A percentile compares a stretch with the other conserved stretches of the same genome.
phyloP scores from a whole-genome alignment of 2,329 filamentous ascomycete species.

The Penicillium sp. region DNA sequence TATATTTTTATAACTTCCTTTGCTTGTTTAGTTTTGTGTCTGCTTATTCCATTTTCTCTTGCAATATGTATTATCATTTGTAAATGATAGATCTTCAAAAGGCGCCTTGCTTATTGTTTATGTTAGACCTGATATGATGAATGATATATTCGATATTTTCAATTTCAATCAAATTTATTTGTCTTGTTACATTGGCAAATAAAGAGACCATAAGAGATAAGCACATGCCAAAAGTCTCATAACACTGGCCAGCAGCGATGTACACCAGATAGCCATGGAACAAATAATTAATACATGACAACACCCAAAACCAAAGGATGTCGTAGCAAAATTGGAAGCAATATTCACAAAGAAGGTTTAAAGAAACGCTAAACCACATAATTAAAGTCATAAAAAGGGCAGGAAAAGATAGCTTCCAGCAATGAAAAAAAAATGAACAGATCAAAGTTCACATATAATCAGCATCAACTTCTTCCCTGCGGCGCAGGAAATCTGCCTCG shows the following conservation, averaged over 20 bases:
- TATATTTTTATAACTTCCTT: background rate
- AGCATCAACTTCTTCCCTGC: constrained; percentile 37
- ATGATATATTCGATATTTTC: background rate
- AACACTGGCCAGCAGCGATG: background rate
- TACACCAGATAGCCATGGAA: background rate
- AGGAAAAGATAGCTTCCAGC: background rate
- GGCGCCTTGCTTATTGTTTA: constrained; percentile 3
- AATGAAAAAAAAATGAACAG: background rate
- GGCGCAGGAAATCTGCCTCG: constrained; percentile 42
- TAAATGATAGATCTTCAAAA: constrained; percentile 12
- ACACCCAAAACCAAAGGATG: background rate
- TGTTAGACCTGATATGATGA: constrained; percentile 1
- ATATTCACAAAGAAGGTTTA: constrained; percentile 18
- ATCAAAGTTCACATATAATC: constrained; percentile 18
- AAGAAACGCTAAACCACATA: constrained; percentile 19
- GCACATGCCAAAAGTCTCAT: background rate
- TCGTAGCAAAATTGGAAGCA: constrained; percentile 6
- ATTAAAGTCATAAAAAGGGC: background rate
- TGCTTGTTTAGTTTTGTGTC: background rate
- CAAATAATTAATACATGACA: background rate
- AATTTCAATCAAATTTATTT: background rate
- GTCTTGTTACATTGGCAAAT: background rate
- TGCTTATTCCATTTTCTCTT: background rate
- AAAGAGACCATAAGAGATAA: background rate
- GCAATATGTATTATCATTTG: constrained; percentile 10